A percentile compares a stretch with the other conserved stretches of the same genome.
phyloP scores from a whole-genome alignment of 2,329 filamentous ascomycete genomes.

The Knoxdaviesia capensis region DNA sequence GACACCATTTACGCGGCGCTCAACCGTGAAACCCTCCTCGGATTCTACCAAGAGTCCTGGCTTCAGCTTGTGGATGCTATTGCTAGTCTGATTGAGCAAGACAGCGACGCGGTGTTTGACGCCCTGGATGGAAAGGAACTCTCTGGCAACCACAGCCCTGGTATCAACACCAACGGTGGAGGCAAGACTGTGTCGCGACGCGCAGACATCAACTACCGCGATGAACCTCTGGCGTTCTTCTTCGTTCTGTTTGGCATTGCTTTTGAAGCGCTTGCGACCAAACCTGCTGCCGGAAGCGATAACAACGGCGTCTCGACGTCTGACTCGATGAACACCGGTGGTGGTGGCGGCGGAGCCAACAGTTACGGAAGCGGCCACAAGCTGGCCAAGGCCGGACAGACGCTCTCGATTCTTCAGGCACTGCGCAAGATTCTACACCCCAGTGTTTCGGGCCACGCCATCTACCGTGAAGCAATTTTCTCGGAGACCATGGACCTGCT shows the following conservation, averaged over 20 bases:
- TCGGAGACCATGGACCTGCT: constrained; percentile 93
- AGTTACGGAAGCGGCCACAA: constrained; percentile 19
- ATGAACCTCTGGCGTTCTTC: constrained; percentile 96
- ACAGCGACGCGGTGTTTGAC: constrained; percentile 94
- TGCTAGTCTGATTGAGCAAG: constrained; percentile 89
- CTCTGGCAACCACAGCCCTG: constrained; percentile 15
- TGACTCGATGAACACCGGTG: constrained; percentile 9
- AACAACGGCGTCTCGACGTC: constrained; percentile 9
- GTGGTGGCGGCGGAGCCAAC: too few species aligned
- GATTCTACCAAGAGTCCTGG: constrained; percentile 96
- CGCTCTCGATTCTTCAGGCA: constrained; percentile 71
- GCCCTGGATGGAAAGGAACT: constrained; percentile 71
- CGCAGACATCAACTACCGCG: constrained; percentile 86
- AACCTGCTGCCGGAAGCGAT: constrained; percentile 21
- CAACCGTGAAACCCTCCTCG: constrained; percentile 79
- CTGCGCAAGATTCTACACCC: constrained; percentile 90
- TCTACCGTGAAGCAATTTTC: constrained; percentile 91
- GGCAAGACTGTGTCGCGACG: neutral
- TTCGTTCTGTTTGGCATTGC: constrained; percentile 94
- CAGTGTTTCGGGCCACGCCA: constrained; percentile 85
- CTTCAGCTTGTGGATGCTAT: constrained; percentile 93
- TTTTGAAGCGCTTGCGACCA: constrained; percentile 82
- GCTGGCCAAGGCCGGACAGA: constrained; percentile 56
- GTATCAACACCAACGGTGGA: constrained; percentile 23
- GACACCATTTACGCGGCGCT: constrained; percentile 90